Evolutionary conservation across 2,329 filamentous ascomycete species (phyloP).

Genomic region (Colletotrichum musae): DNA sequence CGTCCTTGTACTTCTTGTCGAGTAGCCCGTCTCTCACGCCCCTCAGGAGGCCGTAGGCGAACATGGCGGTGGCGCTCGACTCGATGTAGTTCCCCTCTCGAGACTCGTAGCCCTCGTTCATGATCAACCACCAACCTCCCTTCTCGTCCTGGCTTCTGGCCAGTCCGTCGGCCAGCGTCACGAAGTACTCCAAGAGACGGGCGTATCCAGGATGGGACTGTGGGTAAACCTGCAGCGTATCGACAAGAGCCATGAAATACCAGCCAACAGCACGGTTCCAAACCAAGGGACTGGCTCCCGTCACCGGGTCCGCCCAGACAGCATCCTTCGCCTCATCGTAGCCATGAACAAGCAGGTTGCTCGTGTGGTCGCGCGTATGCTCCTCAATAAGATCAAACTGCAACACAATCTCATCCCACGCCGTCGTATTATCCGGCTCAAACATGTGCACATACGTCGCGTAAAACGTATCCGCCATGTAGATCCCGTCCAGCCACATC

Average conservation of each 20-base stretch:
- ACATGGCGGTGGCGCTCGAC: constrained; percentile 72
- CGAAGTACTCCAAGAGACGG: constrained; percentile 56
- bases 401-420: constrained; percentile 60
- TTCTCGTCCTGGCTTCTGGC: constrained; percentile 56
- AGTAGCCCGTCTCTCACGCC: constrained; percentile 51
- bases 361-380: constrained; percentile 56
- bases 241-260: constrained; percentile 67
- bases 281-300: constrained; percentile 65
- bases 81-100: constrained; percentile 72
- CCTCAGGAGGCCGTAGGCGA: constrained; percentile 66
- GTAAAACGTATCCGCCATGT: constrained; percentile 63
- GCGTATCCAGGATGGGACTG: constrained; percentile 52
- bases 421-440: constrained; percentile 54
- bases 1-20: constrained; percentile 53
- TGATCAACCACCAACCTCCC: constrained; percentile 72
- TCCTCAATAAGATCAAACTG: constrained; percentile 62
- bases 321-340: constrained; percentile 65
- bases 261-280: constrained; percentile 70
- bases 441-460: constrained; percentile 57
- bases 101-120: constrained; percentile 64
- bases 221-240: constrained; percentile 64
- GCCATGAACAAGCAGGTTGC: constrained; percentile 66
- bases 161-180: constrained; percentile 57
- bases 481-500: constrained; percentile 72
- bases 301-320: constrained; percentile 65